phyloP scores from a whole-genome alignment of 768 basidiomycete genomes.

The Mycena maculata region DNA sequence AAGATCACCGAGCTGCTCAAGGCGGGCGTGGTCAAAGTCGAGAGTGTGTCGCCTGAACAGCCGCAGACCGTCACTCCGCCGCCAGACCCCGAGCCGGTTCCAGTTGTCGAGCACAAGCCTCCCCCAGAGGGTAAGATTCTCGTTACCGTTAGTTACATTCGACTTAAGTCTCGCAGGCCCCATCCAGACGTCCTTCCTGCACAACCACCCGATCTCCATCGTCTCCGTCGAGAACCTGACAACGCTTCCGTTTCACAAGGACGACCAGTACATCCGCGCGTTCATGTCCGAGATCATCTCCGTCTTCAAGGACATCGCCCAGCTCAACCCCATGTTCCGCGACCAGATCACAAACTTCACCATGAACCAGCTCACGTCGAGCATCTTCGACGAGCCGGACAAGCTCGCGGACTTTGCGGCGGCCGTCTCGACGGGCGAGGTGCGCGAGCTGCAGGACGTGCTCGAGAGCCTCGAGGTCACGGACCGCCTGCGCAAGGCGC shows the following conservation, averaged over 20 bases:
- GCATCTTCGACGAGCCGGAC: conserved; percentile 97
- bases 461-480: conserved; percentile 88
- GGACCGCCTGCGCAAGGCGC: conserved; percentile 88
- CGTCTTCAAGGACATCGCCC: conserved; percentile 98
- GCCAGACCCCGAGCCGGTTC: conserved; percentile 46
- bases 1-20: conserved; percentile 89
- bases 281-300: conserved; percentile 97
- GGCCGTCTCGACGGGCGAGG: conserved; percentile 93
- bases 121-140: conserved; percentile 32
- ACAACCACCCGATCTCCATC: conserved; percentile 84
- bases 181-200: conserved; percentile 87
- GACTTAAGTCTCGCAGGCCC: conserved; percentile 54
- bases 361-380: conserved; percentile 90
- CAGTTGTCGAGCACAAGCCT: conserved; percentile 34
- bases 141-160: neutral
- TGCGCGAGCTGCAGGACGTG: conserved; percentile 92
- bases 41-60: conserved; percentile 56
- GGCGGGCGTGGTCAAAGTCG: conserved; percentile 57
- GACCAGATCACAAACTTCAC: conserved; percentile 98
- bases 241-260: conserved; percentile 88
- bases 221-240: conserved; percentile 88
- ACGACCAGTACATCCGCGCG: conserved; percentile 94
- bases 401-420: conserved; percentile 98
- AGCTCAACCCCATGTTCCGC: conserved; percentile 96
- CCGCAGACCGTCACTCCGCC: conserved; percentile 63